Percentiles rank a stretch among this genome's conserved stretches.
phyloP scores from a whole-genome alignment of 2,329 filamentous ascomycete species.

The Beauveria bassiana region DNA sequence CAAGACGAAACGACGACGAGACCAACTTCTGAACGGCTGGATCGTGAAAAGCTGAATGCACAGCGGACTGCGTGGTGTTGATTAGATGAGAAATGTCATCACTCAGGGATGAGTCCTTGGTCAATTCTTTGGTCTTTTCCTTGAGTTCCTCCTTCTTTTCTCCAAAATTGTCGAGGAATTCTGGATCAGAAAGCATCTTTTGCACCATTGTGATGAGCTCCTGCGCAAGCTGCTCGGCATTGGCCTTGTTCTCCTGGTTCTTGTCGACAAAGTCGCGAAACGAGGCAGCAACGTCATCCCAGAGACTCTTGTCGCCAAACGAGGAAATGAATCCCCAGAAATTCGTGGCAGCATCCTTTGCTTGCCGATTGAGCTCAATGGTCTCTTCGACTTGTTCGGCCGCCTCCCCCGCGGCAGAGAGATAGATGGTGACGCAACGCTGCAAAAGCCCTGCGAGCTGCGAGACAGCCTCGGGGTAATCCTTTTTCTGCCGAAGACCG shows the following conservation, averaged over 20 bases:
- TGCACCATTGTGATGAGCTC: slow-evolving; percentile 69
- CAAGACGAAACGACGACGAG: slow-evolving; percentile 58
- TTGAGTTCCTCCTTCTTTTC: slow-evolving; percentile 44
- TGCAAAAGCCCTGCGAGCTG: slow-evolving; percentile 68
- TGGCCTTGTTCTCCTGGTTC: slow-evolving; percentile 65
- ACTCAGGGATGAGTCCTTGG: slow-evolving; percentile 58
- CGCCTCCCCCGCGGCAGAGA: slow-evolving; percentile 61
- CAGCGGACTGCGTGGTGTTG: slow-evolving; percentile 57
- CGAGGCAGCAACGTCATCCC: slow-evolving; percentile 64
- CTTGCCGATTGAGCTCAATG: slow-evolving; percentile 62
- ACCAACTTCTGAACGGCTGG: slow-evolving; percentile 62
- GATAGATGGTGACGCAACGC: slow-evolving; percentile 71
- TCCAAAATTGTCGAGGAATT: slow-evolving; percentile 72
- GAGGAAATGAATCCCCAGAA: slow-evolving; percentile 75
- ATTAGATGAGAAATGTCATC: slow-evolving; percentile 68
- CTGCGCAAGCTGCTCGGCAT: slow-evolving; percentile 71
- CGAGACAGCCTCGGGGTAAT: slow-evolving; percentile 83
- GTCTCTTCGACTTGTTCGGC: slow-evolving; percentile 61
- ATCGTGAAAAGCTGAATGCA: slow-evolving; percentile 64
- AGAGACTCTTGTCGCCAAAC: slow-evolving; percentile 66
- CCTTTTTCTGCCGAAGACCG: slow-evolving; percentile 65
- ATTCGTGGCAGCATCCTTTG: slow-evolving; percentile 68
- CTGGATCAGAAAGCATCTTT: slow-evolving; percentile 74
- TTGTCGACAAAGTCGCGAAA: slow-evolving; percentile 63
- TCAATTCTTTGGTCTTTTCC: slow-evolving; percentile 52